Base-by-base conservation (phyloP, 805 yeast species). In the Lachancea nothofagi region DNA sequence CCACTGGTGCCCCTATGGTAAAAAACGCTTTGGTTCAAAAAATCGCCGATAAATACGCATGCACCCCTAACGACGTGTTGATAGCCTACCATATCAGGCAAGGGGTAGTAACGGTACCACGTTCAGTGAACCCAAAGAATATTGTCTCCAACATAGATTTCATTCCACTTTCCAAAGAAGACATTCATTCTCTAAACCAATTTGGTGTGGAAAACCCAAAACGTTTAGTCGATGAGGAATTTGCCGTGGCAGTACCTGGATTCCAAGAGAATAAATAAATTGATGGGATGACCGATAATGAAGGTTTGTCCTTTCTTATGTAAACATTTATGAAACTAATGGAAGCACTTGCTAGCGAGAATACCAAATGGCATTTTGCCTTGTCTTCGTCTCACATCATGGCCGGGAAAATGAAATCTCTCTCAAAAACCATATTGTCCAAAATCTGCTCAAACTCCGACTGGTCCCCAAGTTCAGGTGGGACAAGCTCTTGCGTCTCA, bases 51-150 rank as follows among this genome's bases (percentile, higher is more conserved):
- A 77, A 78, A 59, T 72, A 83, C 51, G 54, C 59, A 18, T 75
- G 68, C 8, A 55, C 72, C 3, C 68, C 75, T 0, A 78, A 75
- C 40, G 82, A 76, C 47, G 69, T 86, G 8, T 65, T 77, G 13
- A 67, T 72, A 33, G 80, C 84, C 17, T 83, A 82, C 61, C 78
- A 80, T 52, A 71, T 81, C 18, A 65, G 72, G 44, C 69, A 75
- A 29, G 88, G 84, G 2, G 69, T 82, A 40, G 67, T 70, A 7
- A 78, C 73, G 2, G 61, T 84, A 33, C 87, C 93, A 32, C 76
- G 89, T 64, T 80, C 95, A 0, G 69, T 78, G 12, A 84, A 82
- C 37, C 66, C 74, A n/a, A 71, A 70, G 18, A 75, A 95, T 57
- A 73, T 85, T 36, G 55, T 59, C 20, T 49, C 62, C 15, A 69